Evolutionary conservation across 192 early-diverging fungal genomes (phyloP).

Genomic region (Entomortierella parvispora): DNA sequence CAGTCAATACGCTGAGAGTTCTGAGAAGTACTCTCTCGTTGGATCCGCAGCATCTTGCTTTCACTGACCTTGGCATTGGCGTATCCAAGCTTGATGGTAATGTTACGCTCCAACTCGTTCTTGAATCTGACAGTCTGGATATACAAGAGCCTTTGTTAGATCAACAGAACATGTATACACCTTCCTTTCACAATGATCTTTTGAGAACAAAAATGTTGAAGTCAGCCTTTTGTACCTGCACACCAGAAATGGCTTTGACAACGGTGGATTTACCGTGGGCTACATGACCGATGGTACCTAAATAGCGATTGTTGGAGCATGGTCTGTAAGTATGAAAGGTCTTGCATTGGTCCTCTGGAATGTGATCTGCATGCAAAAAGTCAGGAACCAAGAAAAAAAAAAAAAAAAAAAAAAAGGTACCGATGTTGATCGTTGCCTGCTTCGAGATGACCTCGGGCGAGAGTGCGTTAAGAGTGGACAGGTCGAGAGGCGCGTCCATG

Average conservation of each 20-base stretch:
- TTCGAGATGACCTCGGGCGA: slow-evolving; percentile 96
- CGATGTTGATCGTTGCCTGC: slow-evolving; percentile 99
- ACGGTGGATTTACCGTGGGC: slow-evolving; percentile 99
- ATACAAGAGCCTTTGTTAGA: not conserved
- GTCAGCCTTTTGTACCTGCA: slow-evolving; percentile 66
- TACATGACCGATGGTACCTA: slow-evolving; percentile 98
- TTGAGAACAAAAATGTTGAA: not conserved
- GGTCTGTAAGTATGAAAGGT: not conserved
- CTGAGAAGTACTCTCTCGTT: too few species aligned
- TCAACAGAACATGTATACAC: not conserved
- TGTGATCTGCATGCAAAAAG: not conserved
- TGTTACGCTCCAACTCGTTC: slow-evolving; percentile 98
- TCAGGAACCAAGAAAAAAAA: not conserved
- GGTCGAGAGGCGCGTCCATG: slow-evolving; percentile 35
- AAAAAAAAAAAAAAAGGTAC: slow-evolving; percentile 52
- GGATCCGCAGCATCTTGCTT: slow-evolving; percentile 1
- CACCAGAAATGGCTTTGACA: slow-evolving; percentile 98
- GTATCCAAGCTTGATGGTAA: slow-evolving; percentile 99
- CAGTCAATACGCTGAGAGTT: too few species aligned
- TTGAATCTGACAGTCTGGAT: slow-evolving; percentile 92
- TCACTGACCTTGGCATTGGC: slow-evolving; percentile 91
- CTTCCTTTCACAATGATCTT: not conserved
- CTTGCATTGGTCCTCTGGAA: not conserved
- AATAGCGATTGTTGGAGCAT: not conserved
- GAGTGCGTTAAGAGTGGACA: slow-evolving; percentile 73